These are phyloP conservation scores for Pseudevernia furfuracea DNA, from an alignment of 495 filamentous ascomycete genomes.

Conservation along the genomic window DNA sequence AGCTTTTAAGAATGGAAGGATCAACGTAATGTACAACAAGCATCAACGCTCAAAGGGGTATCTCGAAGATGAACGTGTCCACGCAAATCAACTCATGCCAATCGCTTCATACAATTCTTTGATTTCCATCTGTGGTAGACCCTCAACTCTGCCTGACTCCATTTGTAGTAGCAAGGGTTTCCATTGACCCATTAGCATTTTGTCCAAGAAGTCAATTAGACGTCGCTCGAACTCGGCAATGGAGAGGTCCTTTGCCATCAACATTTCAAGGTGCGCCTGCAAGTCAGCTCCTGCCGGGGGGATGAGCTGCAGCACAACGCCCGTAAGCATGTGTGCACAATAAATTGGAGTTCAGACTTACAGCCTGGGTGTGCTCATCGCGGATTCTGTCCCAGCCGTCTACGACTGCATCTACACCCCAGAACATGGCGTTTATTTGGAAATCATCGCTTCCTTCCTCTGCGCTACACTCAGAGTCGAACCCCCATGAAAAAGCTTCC, in stretches of 20 bases:
- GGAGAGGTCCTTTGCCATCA: conserved; percentile 15
- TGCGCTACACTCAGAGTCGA: conserved; percentile 19
- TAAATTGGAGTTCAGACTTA: conserved; percentile 10
- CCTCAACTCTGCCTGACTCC: conserved; percentile 37
- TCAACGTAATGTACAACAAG: not conserved
- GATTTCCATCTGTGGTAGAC: conserved; percentile 34
- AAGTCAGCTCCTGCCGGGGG: conserved; percentile 18
- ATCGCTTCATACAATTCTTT: conserved; percentile 30
- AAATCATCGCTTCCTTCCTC: conserved; percentile 24
- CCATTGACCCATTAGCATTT: conserved; percentile 35
- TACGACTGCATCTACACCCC: conserved; percentile 19
- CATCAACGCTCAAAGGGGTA: conserved; percentile 4
- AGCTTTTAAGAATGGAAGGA: not conserved
- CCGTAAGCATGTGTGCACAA: conserved; percentile 2
- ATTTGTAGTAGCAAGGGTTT: conserved; percentile 40
- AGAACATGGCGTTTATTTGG: conserved; percentile 28
- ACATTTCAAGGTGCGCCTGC: conserved; percentile 9
- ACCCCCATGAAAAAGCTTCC: conserved; percentile 33
- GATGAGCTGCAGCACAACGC: conserved; percentile 16
- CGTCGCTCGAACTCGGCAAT: conserved; percentile 24
- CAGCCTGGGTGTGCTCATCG: conserved; percentile 21
- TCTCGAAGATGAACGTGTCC: not conserved
- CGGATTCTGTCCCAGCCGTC: conserved; percentile 20
- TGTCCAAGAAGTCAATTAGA: conserved; percentile 30
- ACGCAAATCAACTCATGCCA: conserved; percentile 26